Evolutionary conservation across 176 grass and related monocot species (phyloP), one percentile per base, ranked within the genome.

Genomic region (Pharus latifolius): DNA sequence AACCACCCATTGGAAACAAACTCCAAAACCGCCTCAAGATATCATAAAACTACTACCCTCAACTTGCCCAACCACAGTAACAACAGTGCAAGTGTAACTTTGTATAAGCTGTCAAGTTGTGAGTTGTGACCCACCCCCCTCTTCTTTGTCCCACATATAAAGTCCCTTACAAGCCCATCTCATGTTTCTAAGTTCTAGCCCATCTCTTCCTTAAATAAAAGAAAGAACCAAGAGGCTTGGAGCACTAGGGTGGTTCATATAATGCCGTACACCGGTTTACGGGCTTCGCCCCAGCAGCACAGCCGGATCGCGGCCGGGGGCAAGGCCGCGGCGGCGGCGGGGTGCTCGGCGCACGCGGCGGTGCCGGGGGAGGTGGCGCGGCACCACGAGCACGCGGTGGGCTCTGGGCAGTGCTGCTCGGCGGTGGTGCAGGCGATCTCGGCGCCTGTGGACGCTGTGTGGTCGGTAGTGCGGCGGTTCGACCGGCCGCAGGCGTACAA

Each of bases 401-500:
- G 76, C 4, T 19, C 60, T 16, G 80, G 80, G 37, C 91, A 89
- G 78, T 90, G 91, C 80, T 88, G 91, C 75, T 89, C 91, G 2
- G 86, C 83, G 15, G 77, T 88, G 69, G 81, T 87, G 60, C 91
- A 94, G 69, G 50, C 56, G 32, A 81, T 85, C 48, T 50, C 63
- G 23, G 82, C 86, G 38, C 83, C 84, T 9, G 79, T 84, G 33
- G 61, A 45, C 10, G 76, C 79, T 3, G 92, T 96, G 30, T 96
- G 92, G 92, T 88, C 92, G 4, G 57, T 96, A 73, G 82, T 96
- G 65, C 85, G 92, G 6, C 88, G 84, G 29, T 96, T 96, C 82
- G 92, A 96, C 70, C 78, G 85, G 17, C 92, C 92, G 9, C 92
- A 96, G 88, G 79, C 74, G 59, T 96, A 96, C 73, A 96, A 96